Conservation (phyloP, 805 yeast genomes). For the Yamadazyma akitaensis region DNA sequence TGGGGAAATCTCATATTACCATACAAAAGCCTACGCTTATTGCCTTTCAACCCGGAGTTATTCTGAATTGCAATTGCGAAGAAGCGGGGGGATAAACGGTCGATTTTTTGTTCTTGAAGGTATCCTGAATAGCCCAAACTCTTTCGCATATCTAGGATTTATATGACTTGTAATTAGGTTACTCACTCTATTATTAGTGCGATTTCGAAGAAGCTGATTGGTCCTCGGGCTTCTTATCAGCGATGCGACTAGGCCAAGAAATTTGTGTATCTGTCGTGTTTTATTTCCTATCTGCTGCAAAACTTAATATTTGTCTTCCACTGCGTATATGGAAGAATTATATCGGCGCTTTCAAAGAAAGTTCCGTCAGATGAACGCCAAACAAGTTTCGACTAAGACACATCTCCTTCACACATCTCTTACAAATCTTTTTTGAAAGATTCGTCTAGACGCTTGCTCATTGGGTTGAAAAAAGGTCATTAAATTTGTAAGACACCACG, state of each 20-base stretch:
- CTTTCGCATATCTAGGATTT: neutral
- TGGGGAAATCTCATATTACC: neutral
- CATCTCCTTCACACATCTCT: too few species aligned
- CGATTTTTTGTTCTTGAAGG: neutral
- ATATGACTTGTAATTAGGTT: too few species aligned
- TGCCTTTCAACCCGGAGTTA: neutral
- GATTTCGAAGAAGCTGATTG: neutral
- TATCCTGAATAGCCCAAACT: neutral
- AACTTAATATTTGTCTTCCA: neutral
- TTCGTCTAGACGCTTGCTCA: too few species aligned
- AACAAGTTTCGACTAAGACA: too few species aligned
- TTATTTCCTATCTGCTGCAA: neutral
- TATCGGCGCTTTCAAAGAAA: neutral
- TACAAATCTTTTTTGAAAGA: too few species aligned
- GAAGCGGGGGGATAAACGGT: neutral
- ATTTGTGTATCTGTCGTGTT: too few species aligned
- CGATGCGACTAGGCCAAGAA: neutral
- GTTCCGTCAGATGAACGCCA: neutral
- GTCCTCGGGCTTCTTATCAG: neutral
- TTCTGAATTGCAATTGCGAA: neutral
- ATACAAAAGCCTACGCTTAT: neutral
- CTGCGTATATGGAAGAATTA: neutral
- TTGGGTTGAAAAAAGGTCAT: slow-evolving; percentile 14
- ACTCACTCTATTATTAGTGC: neutral
- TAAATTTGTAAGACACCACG: too few species aligned